Conservation (phyloP, 2,329 filamentous ascomycete species). For the Aureobasidium uvarum region DNA sequence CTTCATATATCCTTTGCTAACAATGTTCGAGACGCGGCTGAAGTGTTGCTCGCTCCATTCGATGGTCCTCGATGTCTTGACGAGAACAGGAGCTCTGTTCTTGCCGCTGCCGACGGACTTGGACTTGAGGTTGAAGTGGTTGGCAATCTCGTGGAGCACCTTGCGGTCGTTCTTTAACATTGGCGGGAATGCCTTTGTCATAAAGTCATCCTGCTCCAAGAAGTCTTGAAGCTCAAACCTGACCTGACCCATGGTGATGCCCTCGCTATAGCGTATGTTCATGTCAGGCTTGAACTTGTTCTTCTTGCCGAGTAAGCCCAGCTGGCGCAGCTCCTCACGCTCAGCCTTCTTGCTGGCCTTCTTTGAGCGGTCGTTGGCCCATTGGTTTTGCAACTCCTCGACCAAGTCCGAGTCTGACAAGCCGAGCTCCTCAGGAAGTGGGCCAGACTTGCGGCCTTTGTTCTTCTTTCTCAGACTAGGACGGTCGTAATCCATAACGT, state of each 20-base stretch:
- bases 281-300: conserved; percentile 50
- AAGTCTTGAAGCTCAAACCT: conserved; percentile 71
- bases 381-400: conserved; percentile 42
- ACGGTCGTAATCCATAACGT: conserved; percentile 79
- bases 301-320: conserved; percentile 43
- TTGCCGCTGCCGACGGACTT: conserved; percentile 75
- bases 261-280: conserved; percentile 67
- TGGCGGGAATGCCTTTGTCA: conserved; percentile 71
- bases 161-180: conserved; percentile 79
- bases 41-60: conserved; percentile 57
- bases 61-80: conserved; percentile 67
- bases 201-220: conserved; percentile 60
- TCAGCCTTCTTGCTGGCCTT: conserved; percentile 50
- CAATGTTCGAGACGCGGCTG: conserved; percentile 43
- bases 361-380: conserved; percentile 48
- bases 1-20: conserved; percentile 58
- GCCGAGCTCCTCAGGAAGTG: conserved; percentile 38
- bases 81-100: conserved; percentile 71
- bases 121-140: conserved; percentile 73
- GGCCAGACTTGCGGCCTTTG: conserved; percentile 54
- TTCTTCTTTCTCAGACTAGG: conserved; percentile 64
- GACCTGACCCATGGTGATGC: conserved; percentile 69
- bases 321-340: conserved; percentile 47
- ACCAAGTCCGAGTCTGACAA: conserved; percentile 48
- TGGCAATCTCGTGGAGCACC: conserved; percentile 74